A percentile compares a stretch with the other conserved stretches of the same genome.
Conservation (phyloP, 2,329 filamentous ascomycete species). For the Emergomyces africanus region DNA sequence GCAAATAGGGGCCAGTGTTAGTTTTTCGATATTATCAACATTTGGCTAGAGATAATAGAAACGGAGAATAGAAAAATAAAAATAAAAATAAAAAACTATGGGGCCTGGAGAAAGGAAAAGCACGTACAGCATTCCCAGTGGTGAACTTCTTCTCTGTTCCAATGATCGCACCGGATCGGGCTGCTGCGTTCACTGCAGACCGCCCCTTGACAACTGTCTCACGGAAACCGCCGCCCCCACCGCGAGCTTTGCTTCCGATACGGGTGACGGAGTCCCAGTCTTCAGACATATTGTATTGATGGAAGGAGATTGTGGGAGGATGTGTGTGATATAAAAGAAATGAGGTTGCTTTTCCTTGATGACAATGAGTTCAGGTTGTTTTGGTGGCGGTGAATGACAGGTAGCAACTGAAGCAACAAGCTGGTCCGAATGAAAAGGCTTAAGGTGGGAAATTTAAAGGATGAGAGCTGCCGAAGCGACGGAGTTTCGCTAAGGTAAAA, state of each 20-base stretch:
- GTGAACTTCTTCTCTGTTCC: slow-evolving; percentile 86
- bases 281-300: slow-evolving; percentile 26
- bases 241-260: slow-evolving; percentile 76
- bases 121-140: slow-evolving; percentile 64
- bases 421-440: neutral
- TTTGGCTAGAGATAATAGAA: neutral
- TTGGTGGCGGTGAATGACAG: neutral
- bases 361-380: neutral
- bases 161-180: slow-evolving; percentile 62
- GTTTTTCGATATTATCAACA: neutral
- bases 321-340: neutral
- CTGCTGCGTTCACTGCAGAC: slow-evolving; percentile 74
- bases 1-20: neutral
- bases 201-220: slow-evolving; percentile 87
- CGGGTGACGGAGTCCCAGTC: slow-evolving; percentile 87
- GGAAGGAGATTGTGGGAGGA: neutral
- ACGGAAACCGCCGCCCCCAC: slow-evolving; percentile 50
- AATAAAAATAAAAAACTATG: neutral
- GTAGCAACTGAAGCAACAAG: neutral
- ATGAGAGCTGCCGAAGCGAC: neutral
- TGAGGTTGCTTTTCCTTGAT: neutral
- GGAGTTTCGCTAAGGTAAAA: neutral
- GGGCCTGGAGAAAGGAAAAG: slow-evolving; percentile 13
- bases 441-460: neutral
- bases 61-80: neutral